These are phyloP conservation scores for Gracilaria domingensis DNA, from an alignment of 23 red algal genomes.

Conservation along the genomic window DNA sequence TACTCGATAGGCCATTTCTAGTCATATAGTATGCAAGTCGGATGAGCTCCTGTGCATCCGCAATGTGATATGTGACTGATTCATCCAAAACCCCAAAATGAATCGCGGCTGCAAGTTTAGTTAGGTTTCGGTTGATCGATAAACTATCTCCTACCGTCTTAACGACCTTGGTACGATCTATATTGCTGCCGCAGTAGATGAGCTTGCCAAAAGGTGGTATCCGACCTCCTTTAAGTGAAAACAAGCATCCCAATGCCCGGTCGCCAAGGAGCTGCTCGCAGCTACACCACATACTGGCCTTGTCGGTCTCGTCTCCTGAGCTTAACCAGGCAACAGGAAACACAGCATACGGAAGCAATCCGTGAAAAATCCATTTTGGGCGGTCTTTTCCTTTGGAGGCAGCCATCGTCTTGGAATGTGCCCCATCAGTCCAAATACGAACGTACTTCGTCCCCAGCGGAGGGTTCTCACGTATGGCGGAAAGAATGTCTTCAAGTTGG, in stretches of 20 bases:
- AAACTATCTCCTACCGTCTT: constrained; percentile 1
- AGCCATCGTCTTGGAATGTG: not conserved
- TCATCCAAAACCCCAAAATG: constrained; percentile 23
- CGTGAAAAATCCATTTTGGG: not conserved
- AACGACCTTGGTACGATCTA: no score
- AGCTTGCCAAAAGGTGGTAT: not conserved
- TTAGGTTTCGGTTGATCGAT: not conserved
- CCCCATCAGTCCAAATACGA: not conserved
- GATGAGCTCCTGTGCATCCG: constrained; percentile 12
- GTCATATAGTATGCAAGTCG: constrained; percentile 4
- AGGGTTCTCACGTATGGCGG: not conserved
- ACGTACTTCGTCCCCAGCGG: not conserved
- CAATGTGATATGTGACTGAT: not conserved
- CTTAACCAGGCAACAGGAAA: not conserved
- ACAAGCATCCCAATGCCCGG: not conserved
- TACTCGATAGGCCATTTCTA: not conserved
- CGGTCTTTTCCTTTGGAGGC: not conserved
- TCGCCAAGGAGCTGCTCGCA: not conserved
- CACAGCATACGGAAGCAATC: not conserved
- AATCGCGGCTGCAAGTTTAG: not conserved
- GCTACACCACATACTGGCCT: not conserved
- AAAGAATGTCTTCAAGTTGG: not conserved
- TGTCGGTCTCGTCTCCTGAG: not conserved
- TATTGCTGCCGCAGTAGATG: not conserved
- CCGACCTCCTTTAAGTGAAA: not conserved